Evolutionary conservation across 495 filamentous ascomycete species (phyloP), one percentile per base, ranked within the genome.

Genomic region (Hypoxylon rickii): DNA sequence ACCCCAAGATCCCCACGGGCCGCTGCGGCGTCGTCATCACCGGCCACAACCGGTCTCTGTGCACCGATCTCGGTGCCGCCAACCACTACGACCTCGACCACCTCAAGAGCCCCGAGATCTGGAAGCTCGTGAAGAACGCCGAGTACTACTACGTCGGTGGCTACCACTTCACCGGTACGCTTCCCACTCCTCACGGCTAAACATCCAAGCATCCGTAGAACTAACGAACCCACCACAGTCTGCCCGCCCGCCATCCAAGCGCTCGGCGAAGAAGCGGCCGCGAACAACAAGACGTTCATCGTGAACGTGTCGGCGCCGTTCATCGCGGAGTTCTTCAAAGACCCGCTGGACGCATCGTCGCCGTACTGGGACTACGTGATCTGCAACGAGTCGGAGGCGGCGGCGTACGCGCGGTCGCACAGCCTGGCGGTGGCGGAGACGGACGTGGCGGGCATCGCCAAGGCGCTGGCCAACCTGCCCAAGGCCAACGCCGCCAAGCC

Each of bases 251-350:
- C 94, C 48, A 88, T 93, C 63, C 73, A 90, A 75, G 90, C 91
- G 58, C 82, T 99, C 17, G 92, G 84, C 48, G 85, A 97, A 70
- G 88, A 96, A 73, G 93, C 94, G 29, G 92, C 89, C 11, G 77
- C 77, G 21, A 85, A 90, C 74, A 86, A 96, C 80, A 97, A 97
- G 87, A 69, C 82, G 44, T 96, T 97, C 75, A 83, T 92, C 66
- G 84, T 98, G 51, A 91, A 89, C 51, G 81, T 98, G 32, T 91
- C 88, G 32, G 94, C 94, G 16, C 94, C 95, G 21, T 99, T 97
- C 83, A 95, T 99, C 60, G 76, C 88, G 31, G 87, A 93, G 72
- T 96, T 96, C 83, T 99, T 97, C 85, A 97, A 96, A 81, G 92
- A 96, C 15, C 89, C 85, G 51, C 81, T 99, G 32, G 91, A 94